Percentiles rank a stretch among this genome's conserved stretches.
These are phyloP conservation scores for Haplosporangium sp. DNA, from an alignment of 371 early-diverging fungal species.

Conservation along the genomic window DNA sequence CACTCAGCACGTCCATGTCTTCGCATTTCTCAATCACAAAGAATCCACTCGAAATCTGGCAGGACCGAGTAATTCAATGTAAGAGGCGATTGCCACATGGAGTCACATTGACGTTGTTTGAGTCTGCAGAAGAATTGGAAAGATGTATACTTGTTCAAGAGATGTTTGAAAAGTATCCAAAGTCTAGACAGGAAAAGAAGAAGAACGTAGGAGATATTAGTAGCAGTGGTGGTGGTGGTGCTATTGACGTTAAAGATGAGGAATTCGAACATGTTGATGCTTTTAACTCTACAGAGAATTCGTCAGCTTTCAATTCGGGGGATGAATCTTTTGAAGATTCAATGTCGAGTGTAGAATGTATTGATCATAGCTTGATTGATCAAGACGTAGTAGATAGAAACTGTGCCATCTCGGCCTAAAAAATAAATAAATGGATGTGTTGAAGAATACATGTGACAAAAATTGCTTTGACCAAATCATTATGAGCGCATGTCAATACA, in stretches of 20 bases:
- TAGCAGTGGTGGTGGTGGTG: too few species aligned
- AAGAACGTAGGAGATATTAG: not conserved
- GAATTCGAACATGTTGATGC: not conserved
- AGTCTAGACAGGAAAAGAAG: not conserved
- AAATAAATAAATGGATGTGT: too few species aligned
- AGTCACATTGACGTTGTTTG: constrained; percentile 32
- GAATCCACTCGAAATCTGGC: constrained; percentile 41
- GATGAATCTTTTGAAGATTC: not conserved
- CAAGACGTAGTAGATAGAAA: not conserved
- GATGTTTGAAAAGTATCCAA: constrained; percentile 19
- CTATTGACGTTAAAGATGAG: not conserved
- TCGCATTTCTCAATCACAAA: constrained; percentile 12
- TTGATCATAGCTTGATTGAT: not conserved
- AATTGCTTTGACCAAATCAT: too few species aligned
- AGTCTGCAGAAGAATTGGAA: constrained; percentile 29
- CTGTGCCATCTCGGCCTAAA: not conserved
- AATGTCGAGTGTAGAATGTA: not conserved
- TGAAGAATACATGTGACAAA: too few species aligned
- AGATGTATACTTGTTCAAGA: constrained; percentile 24
- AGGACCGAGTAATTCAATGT: constrained; percentile 33
- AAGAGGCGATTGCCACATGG: constrained; percentile 24
- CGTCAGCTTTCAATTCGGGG: not conserved
- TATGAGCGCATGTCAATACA: too few species aligned
- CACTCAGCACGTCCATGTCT: not conserved
- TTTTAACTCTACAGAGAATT: not conserved